A percentile compares a stretch with the other conserved stretches of the same genome.
These are phyloP conservation scores for Solanum ahanhuiri DNA, from an alignment of 257 asterid species.

Conservation along the genomic window DNA sequence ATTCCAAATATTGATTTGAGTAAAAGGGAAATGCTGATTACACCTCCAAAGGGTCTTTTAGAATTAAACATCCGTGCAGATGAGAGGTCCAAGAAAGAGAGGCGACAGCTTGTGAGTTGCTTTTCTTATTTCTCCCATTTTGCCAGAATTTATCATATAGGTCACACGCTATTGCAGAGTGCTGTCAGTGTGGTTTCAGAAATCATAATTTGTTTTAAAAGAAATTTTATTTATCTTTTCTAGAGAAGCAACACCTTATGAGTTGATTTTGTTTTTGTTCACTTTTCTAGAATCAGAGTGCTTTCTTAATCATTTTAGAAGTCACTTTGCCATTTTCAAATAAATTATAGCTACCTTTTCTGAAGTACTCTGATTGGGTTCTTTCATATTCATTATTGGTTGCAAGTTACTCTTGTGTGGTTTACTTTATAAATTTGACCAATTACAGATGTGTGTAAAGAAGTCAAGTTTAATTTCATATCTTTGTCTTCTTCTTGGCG, in stretches of 20 bases:
- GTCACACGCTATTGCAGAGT: background rate
- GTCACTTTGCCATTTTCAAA: background rate
- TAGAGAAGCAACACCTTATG: background rate
- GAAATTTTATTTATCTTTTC: background rate
- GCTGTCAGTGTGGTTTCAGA: background rate
- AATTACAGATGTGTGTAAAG: background rate
- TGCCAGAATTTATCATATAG: background rate
- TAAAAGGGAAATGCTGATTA: constrained; percentile 76
- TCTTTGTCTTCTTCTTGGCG: background rate
- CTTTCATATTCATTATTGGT: background rate
- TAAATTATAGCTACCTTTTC: background rate
- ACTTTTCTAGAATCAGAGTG: background rate
- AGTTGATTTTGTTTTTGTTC: background rate
- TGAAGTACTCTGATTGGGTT: background rate
- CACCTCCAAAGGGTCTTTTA: constrained; percentile 95
- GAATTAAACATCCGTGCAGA: constrained; percentile 70
- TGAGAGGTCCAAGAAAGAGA: constrained; percentile 90
- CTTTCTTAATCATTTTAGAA: background rate
- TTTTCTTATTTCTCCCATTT: background rate
- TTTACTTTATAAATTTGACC: background rate
- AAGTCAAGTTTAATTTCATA: background rate
- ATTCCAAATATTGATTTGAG: constrained; percentile 72
- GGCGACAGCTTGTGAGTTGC: constrained; percentile 83
- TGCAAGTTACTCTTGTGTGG: background rate
- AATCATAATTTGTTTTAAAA: background rate